Evolutionary conservation across 495 filamentous ascomycete genomes (phyloP).

Genomic region (Cercophora samala): DNA sequence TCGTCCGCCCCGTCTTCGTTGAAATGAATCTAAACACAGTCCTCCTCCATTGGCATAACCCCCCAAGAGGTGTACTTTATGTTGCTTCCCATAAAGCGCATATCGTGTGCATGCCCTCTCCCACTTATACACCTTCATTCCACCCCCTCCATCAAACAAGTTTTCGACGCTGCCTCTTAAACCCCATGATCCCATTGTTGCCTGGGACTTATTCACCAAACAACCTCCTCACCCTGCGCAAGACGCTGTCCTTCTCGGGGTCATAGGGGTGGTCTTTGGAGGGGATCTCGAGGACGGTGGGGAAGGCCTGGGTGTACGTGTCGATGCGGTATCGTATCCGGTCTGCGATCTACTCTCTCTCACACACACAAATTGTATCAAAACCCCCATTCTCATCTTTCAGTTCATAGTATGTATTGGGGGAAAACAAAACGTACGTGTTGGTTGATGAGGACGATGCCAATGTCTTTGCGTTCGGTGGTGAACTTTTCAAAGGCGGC

Average conservation of each 20-base stretch:
- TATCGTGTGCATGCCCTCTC: neutral
- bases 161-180: too few species aligned
- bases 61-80: too few species aligned
- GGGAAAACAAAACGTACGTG: slow-evolving; percentile 60
- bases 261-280: slow-evolving; percentile 99
- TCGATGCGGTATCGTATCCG: slow-evolving; percentile 81
- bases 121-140: neutral
- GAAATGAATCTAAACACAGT: neutral
- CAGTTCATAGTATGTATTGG: too few species aligned
- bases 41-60: neutral
- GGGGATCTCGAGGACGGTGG: slow-evolving; percentile 84
- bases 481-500: slow-evolving; percentile 88
- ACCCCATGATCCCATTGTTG: too few species aligned
- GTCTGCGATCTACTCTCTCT: slow-evolving; percentile 74
- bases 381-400: too few species aligned
- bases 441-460: slow-evolving; percentile 94
- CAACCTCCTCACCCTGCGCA: slow-evolving; percentile 82
- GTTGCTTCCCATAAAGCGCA: neutral
- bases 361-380: neutral
- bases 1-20: neutral
- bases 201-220: slow-evolving; percentile 89
- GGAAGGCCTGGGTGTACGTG: slow-evolving; percentile 70
- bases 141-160: too few species aligned
- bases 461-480: slow-evolving; percentile 87
- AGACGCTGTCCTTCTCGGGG: slow-evolving; percentile 96